Evolutionary conservation across 768 basidiomycete genomes (phyloP).

Genomic region (Agrocybe chaxingu): DNA sequence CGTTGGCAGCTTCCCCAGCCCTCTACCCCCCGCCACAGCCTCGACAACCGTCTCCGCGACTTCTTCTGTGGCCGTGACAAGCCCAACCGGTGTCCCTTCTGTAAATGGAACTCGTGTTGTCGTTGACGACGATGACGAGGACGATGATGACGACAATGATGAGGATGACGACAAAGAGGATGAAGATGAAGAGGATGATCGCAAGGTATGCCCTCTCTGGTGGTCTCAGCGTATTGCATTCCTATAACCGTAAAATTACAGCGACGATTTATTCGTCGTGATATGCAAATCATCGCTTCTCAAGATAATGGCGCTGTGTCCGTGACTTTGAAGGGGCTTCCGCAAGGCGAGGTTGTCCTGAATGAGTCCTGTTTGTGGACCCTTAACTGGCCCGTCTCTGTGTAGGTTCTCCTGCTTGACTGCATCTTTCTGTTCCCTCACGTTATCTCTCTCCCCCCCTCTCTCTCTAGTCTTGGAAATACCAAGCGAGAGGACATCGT

Average conservation of each 20-base stretch:
- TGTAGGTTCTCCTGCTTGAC: conserved; percentile 39
- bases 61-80: conserved; percentile 6
- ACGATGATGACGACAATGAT: conserved; percentile 14
- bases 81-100: not conserved
- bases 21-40: not conserved
- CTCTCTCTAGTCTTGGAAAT: conserved; percentile 50
- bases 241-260: not conserved
- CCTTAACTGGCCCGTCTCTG: conserved; percentile 67
- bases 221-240: not conserved
- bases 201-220: conserved; percentile 5
- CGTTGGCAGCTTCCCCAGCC: not conserved
- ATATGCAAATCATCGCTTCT: conserved; percentile 13
- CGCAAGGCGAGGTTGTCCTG: conserved; percentile 30
- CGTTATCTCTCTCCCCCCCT: not conserved
- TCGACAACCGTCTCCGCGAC: conserved; percentile 8
- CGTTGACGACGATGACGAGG: conserved; percentile 6
- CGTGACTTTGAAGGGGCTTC: conserved; percentile 14
- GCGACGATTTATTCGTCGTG: conserved; percentile 6
- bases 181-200: conserved; percentile 12
- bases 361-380: conserved; percentile 50
- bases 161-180: conserved; percentile 12
- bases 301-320: conserved; percentile 6
- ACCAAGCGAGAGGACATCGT: conserved; percentile 77
- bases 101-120: not conserved
- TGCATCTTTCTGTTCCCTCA: not conserved